A percentile compares a stretch with the other conserved stretches of the same genome.
phyloP scores from a whole-genome alignment of 306 rosid genomes.

The Hippophae tibetana region DNA sequence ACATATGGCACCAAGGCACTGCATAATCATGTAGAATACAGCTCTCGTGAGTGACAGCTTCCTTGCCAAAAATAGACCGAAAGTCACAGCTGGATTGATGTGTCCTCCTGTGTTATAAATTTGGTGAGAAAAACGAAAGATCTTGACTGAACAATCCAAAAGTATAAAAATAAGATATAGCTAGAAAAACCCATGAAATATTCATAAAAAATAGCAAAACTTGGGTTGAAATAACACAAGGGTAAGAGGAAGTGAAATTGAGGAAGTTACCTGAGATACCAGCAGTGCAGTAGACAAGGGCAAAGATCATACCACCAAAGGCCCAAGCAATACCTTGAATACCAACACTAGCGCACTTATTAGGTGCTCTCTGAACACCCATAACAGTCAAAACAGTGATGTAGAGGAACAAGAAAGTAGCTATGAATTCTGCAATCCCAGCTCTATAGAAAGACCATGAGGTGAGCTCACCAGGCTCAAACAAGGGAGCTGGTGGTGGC shows the following conservation, averaged over 20 bases:
- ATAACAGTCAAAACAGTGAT: slow-evolving; percentile 73
- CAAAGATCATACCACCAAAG: slow-evolving; percentile 96
- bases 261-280: slow-evolving; percentile 64
- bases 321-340: slow-evolving; percentile 97
- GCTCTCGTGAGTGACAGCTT: slow-evolving; percentile 75
- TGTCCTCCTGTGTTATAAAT: slow-evolving; percentile 58
- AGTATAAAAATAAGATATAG: neutral
- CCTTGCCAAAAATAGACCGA: slow-evolving; percentile 78
- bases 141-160: neutral
- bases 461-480: slow-evolving; percentile 72
- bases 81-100: slow-evolving; percentile 88
- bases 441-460: slow-evolving; percentile 95
- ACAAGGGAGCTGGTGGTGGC: slow-evolving; percentile 78
- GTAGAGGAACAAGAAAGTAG: slow-evolving; percentile 85
- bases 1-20: slow-evolving; percentile 83
- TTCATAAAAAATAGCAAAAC: neutral
- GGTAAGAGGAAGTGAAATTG: neutral
- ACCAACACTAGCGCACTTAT: slow-evolving; percentile 64
- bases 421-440: slow-evolving; percentile 80
- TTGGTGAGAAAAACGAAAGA: neutral
- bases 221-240: neutral
- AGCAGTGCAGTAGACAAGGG: slow-evolving; percentile 90
- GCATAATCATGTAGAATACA: slow-evolving; percentile 70
- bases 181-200: neutral
- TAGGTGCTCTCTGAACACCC: slow-evolving; percentile 45